Base-by-base conservation (phyloP, 2,329 filamentous ascomycete genomes). In the Berkeleyomyces rouxiae region DNA sequence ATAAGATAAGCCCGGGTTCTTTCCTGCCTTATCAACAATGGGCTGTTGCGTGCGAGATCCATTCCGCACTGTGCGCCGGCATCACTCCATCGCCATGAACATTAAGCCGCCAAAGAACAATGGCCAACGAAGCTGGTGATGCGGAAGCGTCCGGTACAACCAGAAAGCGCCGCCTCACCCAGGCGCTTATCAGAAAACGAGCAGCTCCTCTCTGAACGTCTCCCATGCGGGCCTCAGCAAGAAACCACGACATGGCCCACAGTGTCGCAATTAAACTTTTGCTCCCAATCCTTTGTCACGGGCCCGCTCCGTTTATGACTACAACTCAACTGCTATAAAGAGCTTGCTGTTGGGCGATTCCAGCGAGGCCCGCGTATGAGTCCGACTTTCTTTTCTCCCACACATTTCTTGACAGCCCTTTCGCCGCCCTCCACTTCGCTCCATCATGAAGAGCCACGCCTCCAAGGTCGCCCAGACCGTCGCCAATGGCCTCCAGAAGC, bases 401-500 rank as follows among this genome's bases (percentile, higher is more conserved):
- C 4, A 23, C 16, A 11, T 7, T 55, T 37, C 36, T 37, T 55
- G 13, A 39, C 36, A 53, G 16, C 7, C 33, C 13, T 40, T 39
- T 39, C 44, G 33, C 31, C 46, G 10, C 39, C 16, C 16, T 53
- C 10, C 42, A 58, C n/a, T 37, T 44, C 23, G 1, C 16, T 6
- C 13, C 57, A 71, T 33, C 47, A 75, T 75, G 74, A 74, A 69
- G 69, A 67, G 68, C 31, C 66, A 71, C 65, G 67, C 69, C 62
- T 65, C 72, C 61, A 71, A 71, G 65, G 66, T 71, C 55, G 70
- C 71, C 66, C 73, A 69, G 65, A 67, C 69, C 64, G 72, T 70
- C 66, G 63, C 69, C 66, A 70, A 69, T 61, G 70, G 72, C 67
- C 64, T 75, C 33, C 75, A 77, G 63, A 70, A 71, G 64, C 73